phyloP scores from a whole-genome alignment of 2,329 filamentous ascomycete species.

The Ophiostoma sp. region DNA sequence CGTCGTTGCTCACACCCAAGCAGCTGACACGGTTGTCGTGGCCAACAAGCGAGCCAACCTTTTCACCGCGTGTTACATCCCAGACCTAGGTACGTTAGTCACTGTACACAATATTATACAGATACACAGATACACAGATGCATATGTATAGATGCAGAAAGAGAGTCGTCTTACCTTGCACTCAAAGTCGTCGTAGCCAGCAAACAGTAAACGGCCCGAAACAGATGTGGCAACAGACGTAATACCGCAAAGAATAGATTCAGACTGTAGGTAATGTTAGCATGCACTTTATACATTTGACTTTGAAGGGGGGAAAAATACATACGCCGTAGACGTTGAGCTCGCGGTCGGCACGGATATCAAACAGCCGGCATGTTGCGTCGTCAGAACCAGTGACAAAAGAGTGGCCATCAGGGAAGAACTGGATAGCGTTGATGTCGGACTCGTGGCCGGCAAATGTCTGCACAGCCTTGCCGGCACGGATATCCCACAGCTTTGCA shows the following conservation, averaged over 20 bases:
- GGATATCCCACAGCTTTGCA: conserved; percentile 97
- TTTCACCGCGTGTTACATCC: conserved; percentile 94
- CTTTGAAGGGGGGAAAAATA: conserved; percentile 25
- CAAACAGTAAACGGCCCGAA: conserved; percentile 89
- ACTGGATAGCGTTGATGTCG: conserved; percentile 98
- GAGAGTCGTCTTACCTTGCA: conserved; percentile 72
- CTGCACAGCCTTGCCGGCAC: conserved; percentile 95
- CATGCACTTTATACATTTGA: conserved; percentile 24
- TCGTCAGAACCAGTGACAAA: conserved; percentile 98
- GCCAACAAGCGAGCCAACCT: conserved; percentile 91
- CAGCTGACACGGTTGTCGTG: conserved; percentile 99
- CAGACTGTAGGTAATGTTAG: conserved; percentile 57
- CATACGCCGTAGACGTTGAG: conserved; percentile 64
- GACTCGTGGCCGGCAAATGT: conserved; percentile 98
- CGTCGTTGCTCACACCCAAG: conserved; percentile 96
- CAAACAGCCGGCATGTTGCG: conserved; percentile 93
- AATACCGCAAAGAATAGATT: conserved; percentile 95
- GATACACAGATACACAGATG: not conserved
- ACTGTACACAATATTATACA: conserved; percentile 5
- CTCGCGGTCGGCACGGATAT: conserved; percentile 89
- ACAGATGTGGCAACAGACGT: conserved; percentile 98
- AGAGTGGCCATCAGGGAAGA: conserved; percentile 97
- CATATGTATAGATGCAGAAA: not conserved
- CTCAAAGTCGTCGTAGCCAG: conserved; percentile 97
- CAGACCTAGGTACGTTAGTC: conserved; percentile 62